Evolutionary conservation across 129 eudicot genomes (phyloP).

Genomic region (Scalesia atractyloides): DNA sequence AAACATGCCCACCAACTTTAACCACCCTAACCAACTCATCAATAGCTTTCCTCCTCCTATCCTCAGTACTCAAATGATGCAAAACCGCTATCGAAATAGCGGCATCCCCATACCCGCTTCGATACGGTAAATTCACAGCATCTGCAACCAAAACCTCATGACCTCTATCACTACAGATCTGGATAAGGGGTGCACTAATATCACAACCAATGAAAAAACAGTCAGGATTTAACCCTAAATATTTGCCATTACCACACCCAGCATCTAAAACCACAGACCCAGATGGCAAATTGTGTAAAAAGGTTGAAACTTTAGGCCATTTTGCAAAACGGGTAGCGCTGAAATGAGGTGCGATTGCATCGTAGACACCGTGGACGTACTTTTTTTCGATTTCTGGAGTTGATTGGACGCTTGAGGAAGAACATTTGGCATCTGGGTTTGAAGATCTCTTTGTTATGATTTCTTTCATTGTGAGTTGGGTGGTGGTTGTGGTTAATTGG

Average conservation of each 20-base stretch:
- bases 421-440: constrained; percentile 28
- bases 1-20: constrained; percentile 70
- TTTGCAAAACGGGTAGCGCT: constrained; percentile 92
- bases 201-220: constrained; percentile 91
- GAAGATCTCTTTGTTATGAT: constrained; percentile 25
- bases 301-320: constrained; percentile 92
- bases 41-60: constrained; percentile 79
- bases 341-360: constrained; percentile 98
- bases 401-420: constrained; percentile 45
- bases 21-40: constrained; percentile 81
- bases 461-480: constrained; percentile 22
- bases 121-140: constrained; percentile 86
- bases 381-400: constrained; percentile 98
- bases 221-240: constrained; percentile 64
- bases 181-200: constrained; percentile 76
- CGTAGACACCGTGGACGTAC: constrained; percentile 94
- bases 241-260: constrained; percentile 98
- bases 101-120: constrained; percentile 80
- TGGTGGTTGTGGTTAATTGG: not conserved
- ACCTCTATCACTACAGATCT: constrained; percentile 75
- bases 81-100: constrained; percentile 94
- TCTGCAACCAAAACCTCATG: constrained; percentile 89
- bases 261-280: constrained; percentile 90
- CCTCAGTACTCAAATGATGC: constrained; percentile 86
- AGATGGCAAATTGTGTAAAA: constrained; percentile 53